Evolutionary conservation across 2,329 filamentous ascomycete genomes (phyloP).

Genomic region (Aspergillus ustus): DNA sequence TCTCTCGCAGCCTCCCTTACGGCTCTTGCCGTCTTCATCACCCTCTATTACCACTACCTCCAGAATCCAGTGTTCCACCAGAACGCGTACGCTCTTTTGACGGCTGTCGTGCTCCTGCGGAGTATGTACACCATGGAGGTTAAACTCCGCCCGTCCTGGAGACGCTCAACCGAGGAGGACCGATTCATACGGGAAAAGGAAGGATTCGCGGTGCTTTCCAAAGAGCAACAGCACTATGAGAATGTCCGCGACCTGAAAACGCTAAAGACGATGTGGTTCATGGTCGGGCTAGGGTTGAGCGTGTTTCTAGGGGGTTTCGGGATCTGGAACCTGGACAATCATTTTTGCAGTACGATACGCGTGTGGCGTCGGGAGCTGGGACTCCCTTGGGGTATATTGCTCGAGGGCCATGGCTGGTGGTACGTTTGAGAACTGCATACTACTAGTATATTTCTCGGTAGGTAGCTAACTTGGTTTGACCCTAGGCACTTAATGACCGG

Average conservation of each 20-base stretch:
- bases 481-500: constrained; percentile 78
- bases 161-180: constrained; percentile 54
- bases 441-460: neutral
- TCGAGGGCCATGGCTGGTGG: constrained; percentile 77
- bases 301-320: constrained; percentile 76
- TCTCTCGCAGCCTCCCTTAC: constrained; percentile 63
- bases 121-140: constrained; percentile 79
- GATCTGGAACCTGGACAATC: constrained; percentile 80
- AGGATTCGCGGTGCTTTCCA: constrained; percentile 46
- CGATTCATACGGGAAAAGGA: constrained; percentile 43
- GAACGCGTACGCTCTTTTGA: constrained; percentile 74
- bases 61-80: constrained; percentile 86
- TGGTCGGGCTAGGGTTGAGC: constrained; percentile 70
- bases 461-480: constrained; percentile 20
- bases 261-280: constrained; percentile 73
- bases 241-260: constrained; percentile 62
- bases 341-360: constrained; percentile 70
- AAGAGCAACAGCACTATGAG: constrained; percentile 52
- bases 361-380: constrained; percentile 69
- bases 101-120: constrained; percentile 70
- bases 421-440: constrained; percentile 39
- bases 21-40: constrained; percentile 69
- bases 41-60: constrained; percentile 78
- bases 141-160: constrained; percentile 63
- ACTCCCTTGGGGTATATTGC: constrained; percentile 77